Evolutionary conservation across 306 rosid genomes (phyloP), one percentile per base, ranked within the genome.

Genomic region (Crotalaria pallida): DNA sequence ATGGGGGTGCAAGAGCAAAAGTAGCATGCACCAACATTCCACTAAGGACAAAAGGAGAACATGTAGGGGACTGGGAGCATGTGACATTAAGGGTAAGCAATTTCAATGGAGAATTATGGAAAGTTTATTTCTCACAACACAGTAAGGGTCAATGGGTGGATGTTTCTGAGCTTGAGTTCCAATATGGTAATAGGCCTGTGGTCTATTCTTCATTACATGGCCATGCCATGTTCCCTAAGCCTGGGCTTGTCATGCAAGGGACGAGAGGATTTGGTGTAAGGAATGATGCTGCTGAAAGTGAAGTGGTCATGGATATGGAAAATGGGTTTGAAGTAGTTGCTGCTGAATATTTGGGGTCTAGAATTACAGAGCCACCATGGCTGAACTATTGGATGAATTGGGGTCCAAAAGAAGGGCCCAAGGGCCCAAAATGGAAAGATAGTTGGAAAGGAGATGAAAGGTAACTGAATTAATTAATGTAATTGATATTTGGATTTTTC

Each of bases 401-500:
- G 97, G 96, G 96, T 26, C 96, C 97, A 8, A 87, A 84, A 63
- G 84, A 87, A 47, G 96, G 96, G 13, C 96, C 97, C 12, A 87
- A 92, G 0, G 97, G 96, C 23, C 97, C 97, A 11, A 92, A 89
- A 69, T 22, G 82, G 50, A 88, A 92, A 81, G 57, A 18, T 11
- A 79, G 18, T 6, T 92, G 96, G 97, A 61, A 0, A 19, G 90
- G 86, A 3, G 97, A 92, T 59, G 96, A 91, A 79, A 19, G 73
- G 13, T 15, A 31, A 27, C 0, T n/a, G n/a, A n/a, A n/a, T n/a
- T n/a, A n/a, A n/a, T n/a, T n/a, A n/a, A n/a, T n/a, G n/a, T n/a
- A n/a, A n/a, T n/a, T n/a, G n/a, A n/a, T n/a, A n/a, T n/a, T n/a
- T n/a, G n/a, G n/a, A n/a, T n/a, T n/a, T n/a, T n/a, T n/a, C n/a